Conservation (phyloP, 768 basidiomycete species). For the Lyophyllum shimeji region DNA sequence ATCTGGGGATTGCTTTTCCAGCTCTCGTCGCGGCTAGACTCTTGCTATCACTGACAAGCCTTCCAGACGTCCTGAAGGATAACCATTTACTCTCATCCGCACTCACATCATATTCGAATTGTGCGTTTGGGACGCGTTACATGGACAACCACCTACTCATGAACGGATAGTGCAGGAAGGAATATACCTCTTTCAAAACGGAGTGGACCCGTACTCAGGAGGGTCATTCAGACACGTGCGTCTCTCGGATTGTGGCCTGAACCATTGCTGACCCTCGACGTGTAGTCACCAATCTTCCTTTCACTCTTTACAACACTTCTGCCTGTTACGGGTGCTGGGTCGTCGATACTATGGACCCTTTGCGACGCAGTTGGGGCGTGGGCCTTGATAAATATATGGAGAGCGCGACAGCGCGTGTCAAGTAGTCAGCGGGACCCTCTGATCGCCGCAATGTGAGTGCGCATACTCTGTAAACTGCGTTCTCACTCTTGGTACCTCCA, state of each 20-base stretch:
- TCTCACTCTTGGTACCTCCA: slow-evolving; percentile 27
- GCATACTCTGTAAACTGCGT: neutral
- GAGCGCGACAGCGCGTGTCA: slow-evolving; percentile 51
- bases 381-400: slow-evolving; percentile 69
- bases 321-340: slow-evolving; percentile 46
- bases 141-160: slow-evolving; percentile 10
- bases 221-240: slow-evolving; percentile 85
- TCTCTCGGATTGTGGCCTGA: neutral
- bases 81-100: slow-evolving; percentile 82
- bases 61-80: slow-evolving; percentile 54
- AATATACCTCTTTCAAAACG: slow-evolving; percentile 73
- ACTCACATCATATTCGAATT: slow-evolving; percentile 72
- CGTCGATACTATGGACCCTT: slow-evolving; percentile 68
- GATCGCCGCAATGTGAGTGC: slow-evolving; percentile 66
- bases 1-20: slow-evolving; percentile 30
- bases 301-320: slow-evolving; percentile 72
- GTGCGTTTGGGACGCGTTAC: slow-evolving; percentile 45
- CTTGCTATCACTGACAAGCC: slow-evolving; percentile 48
- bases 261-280: neutral
- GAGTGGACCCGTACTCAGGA: slow-evolving; percentile 86
- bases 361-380: slow-evolving; percentile 69
- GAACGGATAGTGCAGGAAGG: slow-evolving; percentile 80
- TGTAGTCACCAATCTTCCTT: slow-evolving; percentile 79
- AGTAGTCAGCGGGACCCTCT: slow-evolving; percentile 54
- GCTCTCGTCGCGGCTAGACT: slow-evolving; percentile 48